Conservation (phyloP, 1,284 basidiomycete species). For the Heliocybe sulcata region DNA sequence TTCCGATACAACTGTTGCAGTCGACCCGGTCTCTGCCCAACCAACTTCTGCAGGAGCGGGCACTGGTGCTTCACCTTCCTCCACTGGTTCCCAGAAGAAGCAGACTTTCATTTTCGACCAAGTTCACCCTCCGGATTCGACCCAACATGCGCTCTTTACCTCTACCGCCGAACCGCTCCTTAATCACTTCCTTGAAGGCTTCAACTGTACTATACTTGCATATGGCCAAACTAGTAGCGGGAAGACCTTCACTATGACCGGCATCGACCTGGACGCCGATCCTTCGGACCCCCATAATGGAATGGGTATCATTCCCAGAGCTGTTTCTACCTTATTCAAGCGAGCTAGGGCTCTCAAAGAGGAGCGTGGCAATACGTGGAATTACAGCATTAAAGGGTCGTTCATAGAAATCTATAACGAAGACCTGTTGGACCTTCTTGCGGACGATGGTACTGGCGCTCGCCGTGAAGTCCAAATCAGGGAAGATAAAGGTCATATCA, state of each 20-base stretch:
- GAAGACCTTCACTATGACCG: conserved; percentile 97
- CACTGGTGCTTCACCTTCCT: conserved; percentile 41
- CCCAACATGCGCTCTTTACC: conserved; percentile 82
- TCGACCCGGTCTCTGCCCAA: conserved; percentile 55
- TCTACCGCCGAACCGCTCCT: conserved; percentile 82
- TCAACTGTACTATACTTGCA: conserved; percentile 96
- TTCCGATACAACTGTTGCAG: conserved; percentile 61
- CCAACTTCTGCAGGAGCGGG: conserved; percentile 36
- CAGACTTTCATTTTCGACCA: conserved; percentile 92
- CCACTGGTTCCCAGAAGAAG: conserved; percentile 60
- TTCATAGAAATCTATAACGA: conserved; percentile 99
- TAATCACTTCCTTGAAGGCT: conserved; percentile 89
- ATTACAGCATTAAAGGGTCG: conserved; percentile 72
- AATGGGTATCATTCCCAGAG: conserved; percentile 94
- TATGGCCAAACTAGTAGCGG: conserved; percentile 98
- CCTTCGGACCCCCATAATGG: conserved; percentile 67
- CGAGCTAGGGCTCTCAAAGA: conserved; percentile 71
- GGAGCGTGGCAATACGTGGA: conserved; percentile 67
- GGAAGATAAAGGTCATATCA: conserved; percentile 95
- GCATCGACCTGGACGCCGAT: conserved; percentile 79
- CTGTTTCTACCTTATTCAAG: conserved; percentile 88
- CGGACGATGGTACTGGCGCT: conserved; percentile 55
- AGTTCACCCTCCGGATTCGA: conserved; percentile 78
- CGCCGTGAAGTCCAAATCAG: conserved; percentile 90
- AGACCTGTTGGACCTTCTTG: conserved; percentile 87